A percentile compares a stretch with the other conserved stretches of the same genome.
Evolutionary conservation across 345 rosid genomes (phyloP).

Genomic region (Theobroma cacao): DNA sequence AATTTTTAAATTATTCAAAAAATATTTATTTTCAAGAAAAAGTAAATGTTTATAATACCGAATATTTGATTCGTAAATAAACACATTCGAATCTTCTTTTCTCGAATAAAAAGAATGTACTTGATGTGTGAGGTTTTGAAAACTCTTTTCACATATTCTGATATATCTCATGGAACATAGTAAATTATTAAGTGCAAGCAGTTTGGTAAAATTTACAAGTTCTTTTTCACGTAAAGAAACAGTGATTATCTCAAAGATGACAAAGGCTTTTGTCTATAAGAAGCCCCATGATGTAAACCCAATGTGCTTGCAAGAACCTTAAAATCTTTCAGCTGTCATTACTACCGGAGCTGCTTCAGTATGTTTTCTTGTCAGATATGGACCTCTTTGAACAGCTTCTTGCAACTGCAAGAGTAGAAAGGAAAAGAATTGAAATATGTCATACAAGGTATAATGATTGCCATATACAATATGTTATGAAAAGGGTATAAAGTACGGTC

Average conservation of each 20-base stretch:
- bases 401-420: conserved; percentile 53
- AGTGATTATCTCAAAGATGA: not conserved
- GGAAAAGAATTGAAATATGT: too few species aligned
- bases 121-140: not conserved
- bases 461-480: not conserved
- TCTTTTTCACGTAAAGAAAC: not conserved
- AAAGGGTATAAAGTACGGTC: not conserved
- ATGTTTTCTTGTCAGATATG: conserved; percentile 50
- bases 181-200: not conserved
- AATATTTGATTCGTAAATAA: too few species aligned
- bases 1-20: too few species aligned
- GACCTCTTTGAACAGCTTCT: conserved; percentile 82
- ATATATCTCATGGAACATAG: not conserved
- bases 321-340: conserved; percentile 77
- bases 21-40: too few species aligned
- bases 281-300: not conserved
- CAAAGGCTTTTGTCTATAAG: not conserved
- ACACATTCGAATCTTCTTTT: too few species aligned
- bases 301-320: not conserved
- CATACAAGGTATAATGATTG: not conserved
- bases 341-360: conserved; percentile 69
- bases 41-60: too few species aligned
- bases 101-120: too few species aligned
- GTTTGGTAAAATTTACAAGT: not conserved
- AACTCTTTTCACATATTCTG: not conserved